Percentiles rank a stretch among this genome's conserved stretches.
Conservation (phyloP, 306 rosid genomes). For the Prinsepia uniflora region DNA sequence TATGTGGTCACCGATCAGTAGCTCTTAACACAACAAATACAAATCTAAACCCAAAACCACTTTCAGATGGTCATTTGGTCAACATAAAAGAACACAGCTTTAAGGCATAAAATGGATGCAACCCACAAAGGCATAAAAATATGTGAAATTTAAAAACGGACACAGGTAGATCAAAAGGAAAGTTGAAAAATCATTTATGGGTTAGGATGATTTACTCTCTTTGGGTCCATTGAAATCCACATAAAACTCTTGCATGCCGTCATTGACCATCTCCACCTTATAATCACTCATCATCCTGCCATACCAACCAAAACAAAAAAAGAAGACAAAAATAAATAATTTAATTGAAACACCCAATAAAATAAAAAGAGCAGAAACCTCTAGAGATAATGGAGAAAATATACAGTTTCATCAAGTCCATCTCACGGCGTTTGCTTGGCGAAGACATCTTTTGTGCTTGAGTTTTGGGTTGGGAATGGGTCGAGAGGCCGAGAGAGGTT, state of each 20-base stretch:
- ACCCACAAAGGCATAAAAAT: conserved; percentile 5
- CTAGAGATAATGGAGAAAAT: conserved; percentile 5
- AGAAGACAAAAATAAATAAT: conserved; percentile 7
- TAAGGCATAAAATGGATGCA: conserved; percentile 5
- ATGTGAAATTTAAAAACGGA: background rate
- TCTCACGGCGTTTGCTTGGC: conserved; percentile 83
- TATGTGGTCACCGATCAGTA: conserved; percentile 7
- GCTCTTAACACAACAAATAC: conserved; percentile 2
- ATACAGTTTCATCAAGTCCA: conserved; percentile 92
- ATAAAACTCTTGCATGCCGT: conserved; percentile 71
- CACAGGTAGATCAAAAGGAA: background rate
- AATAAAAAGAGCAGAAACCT: background rate
- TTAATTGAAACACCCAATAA: background rate
- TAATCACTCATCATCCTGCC: conserved; percentile 92
- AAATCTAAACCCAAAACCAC: conserved; percentile 17
- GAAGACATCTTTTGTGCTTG: conserved; percentile 55
- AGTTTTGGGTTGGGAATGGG: background rate
- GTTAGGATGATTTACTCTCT: conserved; percentile 52
- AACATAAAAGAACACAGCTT: conserved; percentile 3
- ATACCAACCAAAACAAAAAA: conserved; percentile 24
- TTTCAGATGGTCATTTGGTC: conserved; percentile 17
- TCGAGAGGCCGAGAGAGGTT: conserved; percentile 24
- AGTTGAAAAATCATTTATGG: conserved; percentile 16
- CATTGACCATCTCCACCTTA: conserved; percentile 74
- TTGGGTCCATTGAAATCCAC: conserved; percentile 80